phyloP scores from a whole-genome alignment of 139 green algal genomes.

The Coccomyxa sp. region DNA sequence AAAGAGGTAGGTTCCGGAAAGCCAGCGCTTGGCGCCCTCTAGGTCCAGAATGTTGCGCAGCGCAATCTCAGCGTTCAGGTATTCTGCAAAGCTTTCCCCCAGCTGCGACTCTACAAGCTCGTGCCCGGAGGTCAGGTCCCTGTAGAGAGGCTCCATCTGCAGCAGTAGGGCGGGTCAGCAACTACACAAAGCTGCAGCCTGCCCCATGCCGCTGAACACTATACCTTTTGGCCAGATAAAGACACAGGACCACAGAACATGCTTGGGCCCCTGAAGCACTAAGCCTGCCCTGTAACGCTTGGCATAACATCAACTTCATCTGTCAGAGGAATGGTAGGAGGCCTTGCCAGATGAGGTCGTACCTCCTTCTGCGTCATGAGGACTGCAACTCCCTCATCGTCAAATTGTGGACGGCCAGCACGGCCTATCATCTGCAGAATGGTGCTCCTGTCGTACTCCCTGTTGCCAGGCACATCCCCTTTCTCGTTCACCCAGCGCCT shows the following conservation, averaged over 20 bases:
- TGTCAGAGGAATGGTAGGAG: no score
- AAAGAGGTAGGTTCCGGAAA: constrained; percentile 81
- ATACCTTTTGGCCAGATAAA: no score
- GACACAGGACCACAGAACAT: no score
- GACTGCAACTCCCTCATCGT: constrained; percentile 82
- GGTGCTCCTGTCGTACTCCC: constrained; percentile 82
- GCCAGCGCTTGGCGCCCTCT: constrained; percentile 57
- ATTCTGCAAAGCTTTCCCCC: constrained; percentile 55
- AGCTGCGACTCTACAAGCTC: constrained; percentile 68
- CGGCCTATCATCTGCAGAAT: constrained; percentile 48
- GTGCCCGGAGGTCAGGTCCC: constrained; percentile 40
- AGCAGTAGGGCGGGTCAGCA: not conserved
- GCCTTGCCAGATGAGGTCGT: no score
- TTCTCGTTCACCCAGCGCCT: constrained; percentile 39
- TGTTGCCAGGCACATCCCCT: constrained; percentile 51
- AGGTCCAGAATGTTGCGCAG: constrained; percentile 68
- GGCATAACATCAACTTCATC: no score
- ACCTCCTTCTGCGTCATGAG: constrained; percentile 84
- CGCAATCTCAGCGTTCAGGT: constrained; percentile 76
- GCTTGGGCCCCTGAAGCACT: no score
- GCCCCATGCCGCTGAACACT: no score
- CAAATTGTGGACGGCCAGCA: constrained; percentile 91
- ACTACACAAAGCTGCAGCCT: no score
- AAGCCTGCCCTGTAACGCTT: no score
- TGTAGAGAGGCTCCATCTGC: constrained; percentile 45